Base-by-base conservation (phyloP, 192 early-diverging fungal genomes). In the Rhizophagus prolifer region DNA sequence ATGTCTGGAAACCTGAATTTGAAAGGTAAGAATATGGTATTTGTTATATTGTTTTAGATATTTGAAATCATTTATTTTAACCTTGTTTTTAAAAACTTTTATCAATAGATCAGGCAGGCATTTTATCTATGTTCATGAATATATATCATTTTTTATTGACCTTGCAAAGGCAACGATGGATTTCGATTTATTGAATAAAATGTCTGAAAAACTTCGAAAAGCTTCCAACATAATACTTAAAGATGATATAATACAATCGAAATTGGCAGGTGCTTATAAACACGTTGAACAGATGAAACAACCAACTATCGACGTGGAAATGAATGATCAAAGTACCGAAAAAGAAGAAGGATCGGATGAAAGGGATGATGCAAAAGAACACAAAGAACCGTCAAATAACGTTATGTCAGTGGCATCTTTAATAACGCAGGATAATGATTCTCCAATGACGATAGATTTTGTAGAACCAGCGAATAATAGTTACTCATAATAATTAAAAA, bases 1-100 rank as follows among this genome's bases (percentile, higher is more conserved):
- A 91, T 74, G 89, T 94, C 36, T 94, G 90, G 93, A 92, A 88
- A 69, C 90, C 91, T 8, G 91, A 91, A 78, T 94, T 91, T 83
- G 92, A 94, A 84, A 81, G 90, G 84, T 89, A 83, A 68, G 78
- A 19, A 47, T 10, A 36, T 58, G 0, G 36, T 54, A 34, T 76
- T 31, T 10, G n/a, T 54, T 30, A 30, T 13, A 7, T 26, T 54
- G 26, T 41, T 38, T 61, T 7, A 63, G 63, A 66, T 66, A 44
- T 77, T 30, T 38, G 31, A 31, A 31, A 31, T 31, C 0, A 54
- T 38, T 68, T 34, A 66, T 21, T 47, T 59, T 38, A 23, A 26
- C 44, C 25, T 84, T 25, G 3, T 62, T 21, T 7, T 62, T 25
- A 38, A 16, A 23, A 25, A 34, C 31, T n/a, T 6, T 47, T 60